A percentile compares a stretch with the other conserved stretches of the same genome.
These are phyloP conservation scores for Paraphoma sp. DNA, from an alignment of 2,329 filamentous ascomycete genomes.

Conservation along the genomic window DNA sequence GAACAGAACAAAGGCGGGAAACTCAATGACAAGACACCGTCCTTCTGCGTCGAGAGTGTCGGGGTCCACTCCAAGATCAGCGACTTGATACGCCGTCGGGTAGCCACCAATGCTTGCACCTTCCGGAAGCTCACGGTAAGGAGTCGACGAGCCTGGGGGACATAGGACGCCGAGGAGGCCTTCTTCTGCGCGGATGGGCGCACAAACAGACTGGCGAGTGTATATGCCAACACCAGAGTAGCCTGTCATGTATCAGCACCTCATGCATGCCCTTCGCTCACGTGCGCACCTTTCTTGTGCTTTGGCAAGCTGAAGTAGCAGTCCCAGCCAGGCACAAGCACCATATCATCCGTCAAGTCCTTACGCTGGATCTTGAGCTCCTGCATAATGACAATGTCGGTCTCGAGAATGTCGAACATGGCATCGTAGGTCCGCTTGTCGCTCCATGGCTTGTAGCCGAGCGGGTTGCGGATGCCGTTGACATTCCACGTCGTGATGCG, in stretches of 20 bases:
- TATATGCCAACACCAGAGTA: conserved; percentile 97
- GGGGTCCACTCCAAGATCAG: conserved; percentile 67
- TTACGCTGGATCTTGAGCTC: conserved; percentile 96
- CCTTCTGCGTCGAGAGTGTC: conserved; percentile 85
- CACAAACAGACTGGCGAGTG: conserved; percentile 84
- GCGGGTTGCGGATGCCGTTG: conserved; percentile 62
- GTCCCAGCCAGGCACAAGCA: conserved; percentile 92
- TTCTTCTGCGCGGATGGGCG: conserved; percentile 89
- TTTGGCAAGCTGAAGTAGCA: conserved; percentile 93
- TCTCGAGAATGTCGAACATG: conserved; percentile 93
- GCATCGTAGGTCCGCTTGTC: conserved; percentile 57
- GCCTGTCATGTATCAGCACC: conserved; percentile 59
- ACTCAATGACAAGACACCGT: conserved; percentile 88
- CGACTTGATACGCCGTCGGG: conserved; percentile 72
- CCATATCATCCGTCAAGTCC: conserved; percentile 93
- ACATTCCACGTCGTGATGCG: conserved; percentile 73
- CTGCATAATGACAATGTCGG: conserved; percentile 94
- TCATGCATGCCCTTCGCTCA: conserved; percentile 1
- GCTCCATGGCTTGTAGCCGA: conserved; percentile 61
- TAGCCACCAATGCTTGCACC: conserved; percentile 88
- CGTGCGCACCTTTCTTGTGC: conserved; percentile 79
- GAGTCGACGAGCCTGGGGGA: conserved; percentile 71
- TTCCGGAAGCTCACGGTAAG: conserved; percentile 76
- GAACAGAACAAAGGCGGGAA: conserved; percentile 91
- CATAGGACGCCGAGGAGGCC: conserved; percentile 85